Percentiles rank a stretch among this genome's conserved stretches.
phyloP scores from a whole-genome alignment of 768 basidiomycete species.

The Boletus reticuloceps region DNA sequence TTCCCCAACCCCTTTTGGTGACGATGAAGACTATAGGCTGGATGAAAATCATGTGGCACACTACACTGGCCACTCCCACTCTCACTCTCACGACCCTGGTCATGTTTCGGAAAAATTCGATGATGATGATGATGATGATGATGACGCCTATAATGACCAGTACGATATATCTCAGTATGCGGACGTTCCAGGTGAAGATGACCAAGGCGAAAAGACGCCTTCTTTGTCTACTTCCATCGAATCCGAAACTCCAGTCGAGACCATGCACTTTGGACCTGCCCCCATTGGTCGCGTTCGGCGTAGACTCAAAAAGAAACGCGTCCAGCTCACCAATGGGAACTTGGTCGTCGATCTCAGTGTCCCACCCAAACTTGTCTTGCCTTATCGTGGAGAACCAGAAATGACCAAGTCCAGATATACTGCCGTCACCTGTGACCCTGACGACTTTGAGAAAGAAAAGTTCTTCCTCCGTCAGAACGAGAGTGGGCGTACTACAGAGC shows the following conservation, averaged over 20 bases:
- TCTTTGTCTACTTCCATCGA: slow-evolving; percentile 32
- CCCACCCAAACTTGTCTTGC: slow-evolving; percentile 79
- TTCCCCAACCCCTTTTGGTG: slow-evolving; percentile 72
- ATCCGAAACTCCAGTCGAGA: slow-evolving; percentile 56
- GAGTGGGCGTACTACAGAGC: slow-evolving; percentile 75
- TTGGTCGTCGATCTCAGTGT: slow-evolving; percentile 82
- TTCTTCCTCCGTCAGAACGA: slow-evolving; percentile 86
- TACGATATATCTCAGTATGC: slow-evolving; percentile 35
- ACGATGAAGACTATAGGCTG: slow-evolving; percentile 69
- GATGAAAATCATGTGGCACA: slow-evolving; percentile 56
- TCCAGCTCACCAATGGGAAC: slow-evolving; percentile 85
- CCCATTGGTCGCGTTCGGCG: slow-evolving; percentile 76
- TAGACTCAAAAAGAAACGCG: slow-evolving; percentile 76
- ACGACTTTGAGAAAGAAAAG: slow-evolving; percentile 81
- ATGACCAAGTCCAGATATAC: slow-evolving; percentile 77
- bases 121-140: slow-evolving; percentile 1
- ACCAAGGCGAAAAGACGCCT: slow-evolving; percentile 24
- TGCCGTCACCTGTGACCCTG: slow-evolving; percentile 91
- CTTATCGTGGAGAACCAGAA: slow-evolving; percentile 67
- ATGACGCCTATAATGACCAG: slow-evolving; percentile 17
- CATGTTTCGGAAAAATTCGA: slow-evolving; percentile 26
- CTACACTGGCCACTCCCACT: slow-evolving; percentile 43
- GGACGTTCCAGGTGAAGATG: slow-evolving; percentile 19
- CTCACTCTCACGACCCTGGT: slow-evolving; percentile 1
- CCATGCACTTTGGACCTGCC: slow-evolving; percentile 85